phyloP scores from a whole-genome alignment of 2,329 filamentous ascomycete species.

The Lasiodiplodia hormozganensis region DNA sequence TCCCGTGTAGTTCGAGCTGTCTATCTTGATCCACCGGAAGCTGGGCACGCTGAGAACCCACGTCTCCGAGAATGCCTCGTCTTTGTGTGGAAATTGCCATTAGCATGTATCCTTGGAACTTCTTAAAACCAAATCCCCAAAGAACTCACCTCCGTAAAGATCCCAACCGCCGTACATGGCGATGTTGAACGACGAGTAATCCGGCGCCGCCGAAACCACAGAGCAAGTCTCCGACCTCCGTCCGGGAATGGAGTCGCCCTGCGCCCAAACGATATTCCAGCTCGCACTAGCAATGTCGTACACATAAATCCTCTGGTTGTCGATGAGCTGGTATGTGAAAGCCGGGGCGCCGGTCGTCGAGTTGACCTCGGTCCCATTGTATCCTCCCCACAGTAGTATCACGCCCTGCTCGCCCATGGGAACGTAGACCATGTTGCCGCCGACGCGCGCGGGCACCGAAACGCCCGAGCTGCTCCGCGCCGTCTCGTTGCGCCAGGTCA shows the following conservation, averaged over 20 bases:
- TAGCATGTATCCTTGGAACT: neutral
- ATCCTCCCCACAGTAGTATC: slow-evolving; percentile 8
- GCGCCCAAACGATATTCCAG: slow-evolving; percentile 26
- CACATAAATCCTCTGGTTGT: slow-evolving; percentile 8
- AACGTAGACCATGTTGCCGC: slow-evolving; percentile 9
- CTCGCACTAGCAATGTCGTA: slow-evolving; percentile 24
- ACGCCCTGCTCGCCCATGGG: slow-evolving; percentile 23
- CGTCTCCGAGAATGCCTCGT: slow-evolving; percentile 1
- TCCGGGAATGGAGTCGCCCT: slow-evolving; percentile 17
- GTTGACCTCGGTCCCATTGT: slow-evolving; percentile 12
- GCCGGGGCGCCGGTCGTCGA: neutral
- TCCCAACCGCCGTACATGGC: slow-evolving; percentile 30
- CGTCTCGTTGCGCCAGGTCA: slow-evolving; percentile 22
- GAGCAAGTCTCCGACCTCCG: slow-evolving; percentile 15
- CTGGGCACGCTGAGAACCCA: slow-evolving; percentile 26
- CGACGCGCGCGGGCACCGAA: neutral
- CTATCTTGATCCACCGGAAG: slow-evolving; percentile 29
- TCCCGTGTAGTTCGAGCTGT: slow-evolving; percentile 10
- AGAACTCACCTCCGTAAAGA: neutral
- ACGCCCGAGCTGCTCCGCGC: slow-evolving; percentile 4
- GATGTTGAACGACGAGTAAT: slow-evolving; percentile 25
- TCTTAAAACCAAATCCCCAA: neutral
- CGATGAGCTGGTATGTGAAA: neutral
- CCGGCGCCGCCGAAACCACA: slow-evolving; percentile 24
- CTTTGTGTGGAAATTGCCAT: neutral